A percentile compares a stretch with the other conserved stretches of the same genome.
Evolutionary conservation across 805 yeast genomes (phyloP).

Genomic region (Kregervanrija fluxuum): DNA sequence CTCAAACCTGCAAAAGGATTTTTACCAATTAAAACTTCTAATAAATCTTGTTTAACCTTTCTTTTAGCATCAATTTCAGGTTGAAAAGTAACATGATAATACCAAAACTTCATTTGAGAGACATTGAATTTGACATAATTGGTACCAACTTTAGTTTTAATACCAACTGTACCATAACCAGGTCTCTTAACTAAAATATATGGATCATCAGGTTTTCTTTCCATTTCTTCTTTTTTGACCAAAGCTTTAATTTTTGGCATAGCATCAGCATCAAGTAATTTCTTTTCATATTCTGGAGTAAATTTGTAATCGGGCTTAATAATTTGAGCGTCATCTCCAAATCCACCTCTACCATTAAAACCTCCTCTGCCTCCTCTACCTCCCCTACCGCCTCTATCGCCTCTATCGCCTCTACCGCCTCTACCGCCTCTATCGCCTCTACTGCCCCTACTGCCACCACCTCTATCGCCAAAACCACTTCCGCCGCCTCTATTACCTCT

Average conservation of each 20-base stretch:
- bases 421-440: neutral
- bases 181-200: constrained; percentile 15
- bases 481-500: constrained; percentile 14
- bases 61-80: constrained; percentile 13
- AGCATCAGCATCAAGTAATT: constrained; percentile 11
- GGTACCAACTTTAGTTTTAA: constrained; percentile 17
- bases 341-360: constrained; percentile 10
- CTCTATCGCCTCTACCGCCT: constrained; percentile 3
- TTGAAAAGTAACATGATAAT: constrained; percentile 20
- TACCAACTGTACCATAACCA: constrained; percentile 19
- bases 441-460: neutral
- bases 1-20: constrained; percentile 11
- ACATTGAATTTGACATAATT: constrained; percentile 15
- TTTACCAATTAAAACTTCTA: constrained; percentile 16
- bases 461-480: constrained; percentile 2
- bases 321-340: constrained; percentile 10
- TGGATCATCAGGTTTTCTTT: constrained; percentile 11
- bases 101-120: constrained; percentile 11
- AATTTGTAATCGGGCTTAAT: constrained; percentile 15
- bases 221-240: constrained; percentile 4
- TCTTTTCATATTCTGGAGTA: constrained; percentile 12
- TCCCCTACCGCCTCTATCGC: constrained; percentile 10
- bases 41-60: constrained; percentile 13
- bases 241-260: constrained; percentile 10
- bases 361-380: constrained; percentile 14